Percentiles rank a stretch among this genome's conserved stretches.
These are phyloP conservation scores for Herpotrichia juniperi DNA, from an alignment of 2,329 filamentous ascomycete genomes.

Conservation along the genomic window DNA sequence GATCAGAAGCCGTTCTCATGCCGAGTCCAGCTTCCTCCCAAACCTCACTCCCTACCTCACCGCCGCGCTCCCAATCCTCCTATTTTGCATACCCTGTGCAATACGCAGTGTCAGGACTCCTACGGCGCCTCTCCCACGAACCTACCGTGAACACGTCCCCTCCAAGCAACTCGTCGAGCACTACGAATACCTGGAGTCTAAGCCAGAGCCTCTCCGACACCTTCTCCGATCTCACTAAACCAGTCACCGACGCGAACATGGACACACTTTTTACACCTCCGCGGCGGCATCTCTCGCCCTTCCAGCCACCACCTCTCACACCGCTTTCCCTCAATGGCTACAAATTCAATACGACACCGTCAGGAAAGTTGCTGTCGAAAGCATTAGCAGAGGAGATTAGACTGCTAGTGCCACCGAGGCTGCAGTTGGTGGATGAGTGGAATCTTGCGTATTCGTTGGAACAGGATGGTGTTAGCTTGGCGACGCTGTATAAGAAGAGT, in stretches of 20 bases:
- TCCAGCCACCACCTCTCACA: constrained; percentile 87
- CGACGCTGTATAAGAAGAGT: constrained; percentile 83
- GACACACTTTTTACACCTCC: constrained; percentile 66
- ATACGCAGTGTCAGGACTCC: constrained; percentile 55
- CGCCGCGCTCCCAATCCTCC: constrained; percentile 36
- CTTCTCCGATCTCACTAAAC: constrained; percentile 29
- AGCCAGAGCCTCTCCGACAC: constrained; percentile 44
- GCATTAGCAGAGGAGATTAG: constrained; percentile 91
- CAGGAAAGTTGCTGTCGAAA: constrained; percentile 70
- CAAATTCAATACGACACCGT: constrained; percentile 62
- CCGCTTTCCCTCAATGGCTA: constrained; percentile 76
- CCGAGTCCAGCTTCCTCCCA: constrained; percentile 27
- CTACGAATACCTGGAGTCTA: constrained; percentile 20
- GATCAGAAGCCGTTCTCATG: constrained; percentile 26
- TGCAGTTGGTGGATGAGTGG: constrained; percentile 90
- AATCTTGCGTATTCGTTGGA: constrained; percentile 85
- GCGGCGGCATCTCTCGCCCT: constrained; percentile 73
- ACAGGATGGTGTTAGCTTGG: constrained; percentile 85
- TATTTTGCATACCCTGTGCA: constrained; percentile 58
- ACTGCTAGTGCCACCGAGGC: constrained; percentile 80
- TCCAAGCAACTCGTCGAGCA: constrained; percentile 12
- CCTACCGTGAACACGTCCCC: constrained; percentile 21
- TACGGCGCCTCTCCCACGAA: constrained; percentile 55
- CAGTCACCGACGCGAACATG: constrained; percentile 35
- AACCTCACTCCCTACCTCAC: constrained; percentile 18